Base-by-base conservation (phyloP, 306 rosid species). In the Cyclanthera cordifolia region DNA sequence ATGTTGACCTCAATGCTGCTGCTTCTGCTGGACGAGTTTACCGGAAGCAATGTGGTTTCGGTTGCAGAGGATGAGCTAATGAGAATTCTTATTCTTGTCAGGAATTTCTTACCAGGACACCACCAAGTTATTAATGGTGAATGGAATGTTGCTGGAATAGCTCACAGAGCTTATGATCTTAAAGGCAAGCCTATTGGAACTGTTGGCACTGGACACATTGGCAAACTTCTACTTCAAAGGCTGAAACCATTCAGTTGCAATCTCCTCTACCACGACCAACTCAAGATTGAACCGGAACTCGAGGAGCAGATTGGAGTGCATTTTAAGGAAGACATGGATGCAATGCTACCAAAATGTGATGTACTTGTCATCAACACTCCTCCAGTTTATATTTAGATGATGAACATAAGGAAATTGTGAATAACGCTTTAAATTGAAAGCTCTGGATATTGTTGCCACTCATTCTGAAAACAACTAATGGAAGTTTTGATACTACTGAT, bases 11-110 rank as follows among this genome's bases (percentile, higher is more conserved):
- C 39, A 82, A 80, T 8, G 98, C 98, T 6, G 98, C 98, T 2
- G 96, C 98, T 0, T 88, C 96, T 1, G 95, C 98, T 48, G 96
- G 96, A 61, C 66, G 98, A 93, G 84, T 88, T 93, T 80, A 93
- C 98, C 0, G 98, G 98, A 78, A 89, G 96, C 76, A 93, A 93
- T 52, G 80, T 72, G 19, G 98, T 93, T 17, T 93, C 98, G 0
- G 98, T 93, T 49, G 98, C 98, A 0, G 98, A 93, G 78, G 98
- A 93, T 27, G 98, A 93, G 75, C 88, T 93, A 67, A 80, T 93
- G 96, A 82, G 98, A 77, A 83, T 93, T 79, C 95, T 93, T 69
- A 78, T 93, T 81, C 95, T 93, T 0, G 69, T 84, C 54, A 81
- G 96, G 85, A 93, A 93, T 75, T 93, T 93, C 74, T 2, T 93